Evolutionary conservation across 2,329 filamentous ascomycete genomes (phyloP), one percentile per base, ranked within the genome.

Genomic region (Sclerotinia subarctica): DNA sequence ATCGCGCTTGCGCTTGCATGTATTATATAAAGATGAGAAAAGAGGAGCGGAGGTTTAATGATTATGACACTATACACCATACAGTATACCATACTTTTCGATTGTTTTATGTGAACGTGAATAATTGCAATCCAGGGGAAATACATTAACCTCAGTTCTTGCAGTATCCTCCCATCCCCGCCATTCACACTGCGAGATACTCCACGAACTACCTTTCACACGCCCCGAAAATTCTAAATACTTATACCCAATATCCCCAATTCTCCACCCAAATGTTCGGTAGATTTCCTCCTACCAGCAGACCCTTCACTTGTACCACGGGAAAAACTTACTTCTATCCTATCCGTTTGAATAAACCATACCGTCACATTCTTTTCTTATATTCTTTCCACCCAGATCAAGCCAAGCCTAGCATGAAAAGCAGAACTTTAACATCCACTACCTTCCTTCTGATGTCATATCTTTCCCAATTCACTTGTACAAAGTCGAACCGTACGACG

Each of bases 41-140:
- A 42, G 10, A 59, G 24, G 24, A 58, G 38, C 24, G 21, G 7
- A 62, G 44, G 58, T 51, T 49, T 62, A 63, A 63, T 63, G 46
- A 51, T 63, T 38, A 51, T 42, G 59, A 63, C 21, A 51, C n/a
- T 51, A 46, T 10, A 42, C 35, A 57, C 54, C 24, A 42, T 24
- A 62, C 15, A 38, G 29, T 42, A 26, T 21, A 8, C n/a, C n/a
- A 51, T 38, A 2, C 11, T 47, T 32, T 15, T 17, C n/a, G 29
- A 19, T 26, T 38, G 21, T 21, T 15, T 7, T 8, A 15, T 26
- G 21, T 51, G 29, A 62, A 11, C 15, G 21, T 51, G 21, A 38
- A 62, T 24, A n/a, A 5, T 15, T 42, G 38, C 38, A 15, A 42
- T 17, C 38, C 13, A 5, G 13, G 1, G 15, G 15, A 17, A 17